Evolutionary conservation across 305 asterid species (phyloP).

Genomic region (Nicotiana rustica): DNA sequence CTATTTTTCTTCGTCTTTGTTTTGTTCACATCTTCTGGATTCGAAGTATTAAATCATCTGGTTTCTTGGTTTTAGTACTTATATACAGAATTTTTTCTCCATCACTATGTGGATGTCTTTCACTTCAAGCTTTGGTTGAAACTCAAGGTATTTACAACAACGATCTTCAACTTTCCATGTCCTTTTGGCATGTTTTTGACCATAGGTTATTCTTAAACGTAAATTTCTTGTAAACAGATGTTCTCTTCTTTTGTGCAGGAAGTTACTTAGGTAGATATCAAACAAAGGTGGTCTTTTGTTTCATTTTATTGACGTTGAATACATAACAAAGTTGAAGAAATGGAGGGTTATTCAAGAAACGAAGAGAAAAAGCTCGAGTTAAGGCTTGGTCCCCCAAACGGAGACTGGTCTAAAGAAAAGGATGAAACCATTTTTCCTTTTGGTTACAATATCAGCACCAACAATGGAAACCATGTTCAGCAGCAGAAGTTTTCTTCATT

Average conservation of each 20-base stretch:
- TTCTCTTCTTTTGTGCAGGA: neutral
- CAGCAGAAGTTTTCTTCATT: slow-evolving; percentile 41
- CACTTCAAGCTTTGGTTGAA: slow-evolving; percentile 44
- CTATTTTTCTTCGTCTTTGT: slow-evolving; percentile 34
- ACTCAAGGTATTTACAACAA: slow-evolving; percentile 27
- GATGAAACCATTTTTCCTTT: slow-evolving; percentile 41
- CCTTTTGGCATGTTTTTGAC: neutral
- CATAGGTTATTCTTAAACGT: neutral
- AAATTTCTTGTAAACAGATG: neutral
- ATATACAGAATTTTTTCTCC: slow-evolving; percentile 3
- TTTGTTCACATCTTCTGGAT: slow-evolving; percentile 20
- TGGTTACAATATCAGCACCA: slow-evolving; percentile 41
- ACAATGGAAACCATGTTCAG: slow-evolving; percentile 36
- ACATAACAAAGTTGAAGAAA: slow-evolving; percentile 7
- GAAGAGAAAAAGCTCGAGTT: slow-evolving; percentile 83
- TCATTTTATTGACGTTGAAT: neutral
- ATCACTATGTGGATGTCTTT: slow-evolving; percentile 43
- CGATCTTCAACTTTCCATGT: neutral
- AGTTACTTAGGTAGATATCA: neutral
- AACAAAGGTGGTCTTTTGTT: neutral
- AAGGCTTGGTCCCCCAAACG: slow-evolving; percentile 86
- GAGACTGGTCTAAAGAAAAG: slow-evolving; percentile 48
- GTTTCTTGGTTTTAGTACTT: neutral
- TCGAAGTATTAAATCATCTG: neutral
- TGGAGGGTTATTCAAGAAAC: slow-evolving; percentile 66